Base-by-base conservation (phyloP, 2,329 filamentous ascomycete genomes). In the Endocalyx cinctus region DNA sequence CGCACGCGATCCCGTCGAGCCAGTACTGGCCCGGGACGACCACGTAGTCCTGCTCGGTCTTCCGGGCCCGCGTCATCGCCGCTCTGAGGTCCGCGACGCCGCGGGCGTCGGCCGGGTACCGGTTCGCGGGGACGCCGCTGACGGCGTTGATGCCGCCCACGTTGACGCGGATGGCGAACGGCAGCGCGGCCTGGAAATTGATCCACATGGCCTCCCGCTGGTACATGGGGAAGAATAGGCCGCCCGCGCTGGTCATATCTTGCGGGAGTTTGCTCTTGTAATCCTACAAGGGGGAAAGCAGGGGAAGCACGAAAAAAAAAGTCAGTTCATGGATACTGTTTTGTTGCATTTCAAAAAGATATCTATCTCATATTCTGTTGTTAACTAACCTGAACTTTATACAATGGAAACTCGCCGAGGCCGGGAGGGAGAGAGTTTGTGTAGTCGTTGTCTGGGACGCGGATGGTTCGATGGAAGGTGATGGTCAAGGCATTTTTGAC, bases 121-220 rank as follows among this genome's bases (percentile, higher is more conserved):
- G 39, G n/a, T 31, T 37, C 8, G 30, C 35, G 14, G 53, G 45
- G 32, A 57, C 50, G 6, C 59, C 57, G 13, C 58, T 60, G 15
- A 62, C 39, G 12, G 55, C 59, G 29, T 64, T 63, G 18, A 65
- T 49, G 5, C 54, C 52, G 6, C 61, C 59, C 2, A 59, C 51
- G 32, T 58, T 57, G 26, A 63, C 43, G 35, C 58, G 59, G 42
- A 64, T 39, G n/a, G 31, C 27, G 17, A 38, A 55, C 50, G 37
- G 62, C 61, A 1, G 43, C 38, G 3, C 30, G 25, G 1, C 46
- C 35, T 1, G 15, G 41, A 64, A 60, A 13, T 41, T 35, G 34
- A 63, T 57, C 58, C 58, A 63, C 54, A 61, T 57, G 3, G 60
- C 60, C 34, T 64, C 60, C 6, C 45, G 47, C 39, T 58, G 43